A percentile compares a stretch with the other conserved stretches of the same genome.
phyloP scores from a whole-genome alignment of 768 basidiomycete genomes.

The Trametes cinnabarina region DNA sequence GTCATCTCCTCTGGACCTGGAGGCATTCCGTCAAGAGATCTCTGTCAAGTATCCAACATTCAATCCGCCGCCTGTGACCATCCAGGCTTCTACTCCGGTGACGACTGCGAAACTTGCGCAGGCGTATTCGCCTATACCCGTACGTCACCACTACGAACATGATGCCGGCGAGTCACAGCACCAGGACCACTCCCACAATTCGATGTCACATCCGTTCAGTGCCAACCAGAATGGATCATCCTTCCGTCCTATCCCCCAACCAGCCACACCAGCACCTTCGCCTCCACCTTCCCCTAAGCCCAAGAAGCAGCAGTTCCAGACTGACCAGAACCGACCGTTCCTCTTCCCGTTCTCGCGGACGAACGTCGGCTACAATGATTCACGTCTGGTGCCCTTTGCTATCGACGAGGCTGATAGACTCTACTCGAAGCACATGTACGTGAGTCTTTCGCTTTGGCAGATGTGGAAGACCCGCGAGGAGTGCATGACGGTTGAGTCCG shows the following conservation, averaged over 20 bases:
- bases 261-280: conserved; percentile 87
- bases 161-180: conserved; percentile 60
- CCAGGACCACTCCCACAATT: conserved; percentile 36
- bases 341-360: conserved; percentile 91
- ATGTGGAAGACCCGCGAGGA: conserved; percentile 97
- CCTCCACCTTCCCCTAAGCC: conserved; percentile 84
- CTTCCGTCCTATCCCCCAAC: conserved; percentile 53
- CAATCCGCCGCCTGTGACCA: conserved; percentile 48
- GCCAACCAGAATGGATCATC: conserved; percentile 36
- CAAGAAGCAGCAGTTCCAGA: conserved; percentile 98
- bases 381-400: conserved; percentile 84
- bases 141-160: conserved; percentile 93
- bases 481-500: conserved; percentile 91
- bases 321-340: conserved; percentile 91
- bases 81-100: conserved; percentile 27
- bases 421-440: conserved; percentile 86
- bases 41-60: conserved; percentile 97
- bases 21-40: conserved; percentile 86
- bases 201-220: conserved; percentile 33
- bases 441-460: conserved; percentile 85
- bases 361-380: conserved; percentile 48
- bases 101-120: conserved; percentile 73
- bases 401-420: conserved; percentile 94
- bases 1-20: conserved; percentile 87
- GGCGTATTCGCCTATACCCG: conserved; percentile 89